Percentiles rank a stretch among this genome's conserved stretches.
These are phyloP conservation scores for Candida patagonica DNA, from an alignment of 805 yeast genomes.

Conservation along the genomic window DNA sequence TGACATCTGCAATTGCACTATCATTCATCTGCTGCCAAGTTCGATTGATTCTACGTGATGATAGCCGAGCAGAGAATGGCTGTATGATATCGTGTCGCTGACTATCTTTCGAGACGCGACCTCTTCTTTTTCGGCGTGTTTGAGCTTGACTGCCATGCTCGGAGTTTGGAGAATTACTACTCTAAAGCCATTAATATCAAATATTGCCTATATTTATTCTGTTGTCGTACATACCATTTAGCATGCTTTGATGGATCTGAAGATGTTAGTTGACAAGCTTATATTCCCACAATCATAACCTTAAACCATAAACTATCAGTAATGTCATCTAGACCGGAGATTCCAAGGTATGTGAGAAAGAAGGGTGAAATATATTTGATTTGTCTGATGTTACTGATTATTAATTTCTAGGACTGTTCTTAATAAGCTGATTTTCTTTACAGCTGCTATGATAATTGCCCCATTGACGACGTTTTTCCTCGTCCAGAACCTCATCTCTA, in stretches of 20 bases:
- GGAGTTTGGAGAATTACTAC: too few relatives aligned
- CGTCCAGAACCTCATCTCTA: slow-evolving; percentile 31
- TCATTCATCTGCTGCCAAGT: neutral
- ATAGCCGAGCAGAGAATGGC: neutral
- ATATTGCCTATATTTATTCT: too few relatives aligned
- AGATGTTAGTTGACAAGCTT: too few relatives aligned
- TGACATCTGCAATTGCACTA: neutral
- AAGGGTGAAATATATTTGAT: slow-evolving; percentile 6
- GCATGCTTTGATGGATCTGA: too few relatives aligned
- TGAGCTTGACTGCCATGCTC: too few relatives aligned
- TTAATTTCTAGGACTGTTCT: slow-evolving; percentile 21
- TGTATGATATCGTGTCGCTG: too few relatives aligned
- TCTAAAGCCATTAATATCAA: too few relatives aligned
- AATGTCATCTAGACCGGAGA: slow-evolving; percentile 5
- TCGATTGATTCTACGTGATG: slow-evolving; percentile 1
- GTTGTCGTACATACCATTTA: too few relatives aligned
- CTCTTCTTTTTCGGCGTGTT: too few relatives aligned
- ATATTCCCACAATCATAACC: too few relatives aligned
- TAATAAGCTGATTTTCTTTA: slow-evolving; percentile 51
- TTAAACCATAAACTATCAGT: too few relatives aligned
- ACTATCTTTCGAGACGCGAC: too few relatives aligned
- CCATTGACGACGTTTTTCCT: slow-evolving; percentile 53
- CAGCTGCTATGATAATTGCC: slow-evolving; percentile 58
- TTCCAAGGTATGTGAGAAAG: slow-evolving; percentile 11
- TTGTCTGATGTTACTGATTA: neutral